Conservation (phyloP, 1,284 basidiomycete genomes). For the Filobasidium uniguttulatum region DNA sequence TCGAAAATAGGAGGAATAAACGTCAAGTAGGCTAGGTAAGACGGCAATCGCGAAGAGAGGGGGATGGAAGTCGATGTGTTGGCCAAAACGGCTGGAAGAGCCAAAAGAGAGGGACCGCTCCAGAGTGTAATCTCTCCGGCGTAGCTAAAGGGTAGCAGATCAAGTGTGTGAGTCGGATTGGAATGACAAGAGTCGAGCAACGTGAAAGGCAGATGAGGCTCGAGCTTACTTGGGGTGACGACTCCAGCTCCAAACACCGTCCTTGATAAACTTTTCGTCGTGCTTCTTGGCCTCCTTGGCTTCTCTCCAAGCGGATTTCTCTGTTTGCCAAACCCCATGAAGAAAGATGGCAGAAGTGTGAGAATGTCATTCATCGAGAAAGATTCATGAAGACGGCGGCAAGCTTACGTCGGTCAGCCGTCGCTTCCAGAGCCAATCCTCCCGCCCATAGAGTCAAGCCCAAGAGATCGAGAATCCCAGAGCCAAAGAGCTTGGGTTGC, state of each 20-base stretch:
- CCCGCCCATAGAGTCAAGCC: constrained; percentile 47
- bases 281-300: constrained; percentile 55
- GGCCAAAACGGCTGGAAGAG: constrained; percentile 41
- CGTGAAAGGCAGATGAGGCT: background rate
- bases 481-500: constrained; percentile 44
- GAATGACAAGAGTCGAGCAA: background rate
- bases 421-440: constrained; percentile 50
- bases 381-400: background rate
- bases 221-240: constrained; percentile 58
- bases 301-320: constrained; percentile 55
- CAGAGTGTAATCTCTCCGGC: constrained; percentile 63
- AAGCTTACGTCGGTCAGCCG: constrained; percentile 46
- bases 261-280: constrained; percentile 57
- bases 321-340: constrained; percentile 13
- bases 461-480: constrained; percentile 45
- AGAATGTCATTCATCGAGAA: background rate
- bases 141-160: constrained; percentile 43
- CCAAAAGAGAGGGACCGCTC: constrained; percentile 54
- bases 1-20: constrained; percentile 53
- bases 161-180: background rate
- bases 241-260: constrained; percentile 56
- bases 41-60: constrained; percentile 35
- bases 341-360: background rate
- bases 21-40: constrained; percentile 40
- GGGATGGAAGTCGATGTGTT: constrained; percentile 12